Base-by-base conservation (phyloP, 768 basidiomycete species). In the Termitomyces sp. region DNA sequence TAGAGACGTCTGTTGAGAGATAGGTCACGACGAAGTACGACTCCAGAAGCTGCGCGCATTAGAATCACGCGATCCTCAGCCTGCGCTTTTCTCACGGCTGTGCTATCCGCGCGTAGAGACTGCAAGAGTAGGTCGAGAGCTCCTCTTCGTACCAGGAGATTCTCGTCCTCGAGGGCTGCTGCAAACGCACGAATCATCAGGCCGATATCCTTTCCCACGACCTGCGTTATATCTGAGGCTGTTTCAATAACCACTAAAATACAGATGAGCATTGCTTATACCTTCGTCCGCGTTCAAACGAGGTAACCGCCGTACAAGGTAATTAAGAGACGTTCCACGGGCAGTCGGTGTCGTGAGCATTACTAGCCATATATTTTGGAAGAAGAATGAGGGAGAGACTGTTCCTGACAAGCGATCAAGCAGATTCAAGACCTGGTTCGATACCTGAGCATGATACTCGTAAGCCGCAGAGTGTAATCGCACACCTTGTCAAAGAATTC, bases 161-260 rank as follows among this genome's bases (percentile, higher is more conserved):
- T 94, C 63, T 93, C 89, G 65, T 98, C 97, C 70, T 94, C 92
- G n/a, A 99, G 77, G 0, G 90, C 90, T 7, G 93, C 85, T 3
- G 94, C 81, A 61, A 98, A 93, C 0, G 93, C 96, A 49, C 97
- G 84, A 57, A 98, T 89, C 89, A 98, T 93, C 52, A 98, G 78
- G 2, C 96, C 97, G 50, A 93, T 84, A 67, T 97, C 94, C 50
- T 84, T 82, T 4, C 94, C 95, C 12, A 94, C 83, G 33, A 93
- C 85, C 4, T 78, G 72, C 0, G 83, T 81, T 28, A 93, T 84
- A 65, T 91, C 91, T 82, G 57, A 18, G 32, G 35, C 33, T 57
- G 16, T 18, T 55, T 41, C 26, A 57, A 36, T 46, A 26, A 23
- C 20, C 30, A 16, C 12, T 6, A 23, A 16, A 40, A n/a, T 51